Evolutionary conservation across 176 grass and related monocot genomes (phyloP), one percentile per base, ranked within the genome.

Genomic region (Alopecurus myosuroides): DNA sequence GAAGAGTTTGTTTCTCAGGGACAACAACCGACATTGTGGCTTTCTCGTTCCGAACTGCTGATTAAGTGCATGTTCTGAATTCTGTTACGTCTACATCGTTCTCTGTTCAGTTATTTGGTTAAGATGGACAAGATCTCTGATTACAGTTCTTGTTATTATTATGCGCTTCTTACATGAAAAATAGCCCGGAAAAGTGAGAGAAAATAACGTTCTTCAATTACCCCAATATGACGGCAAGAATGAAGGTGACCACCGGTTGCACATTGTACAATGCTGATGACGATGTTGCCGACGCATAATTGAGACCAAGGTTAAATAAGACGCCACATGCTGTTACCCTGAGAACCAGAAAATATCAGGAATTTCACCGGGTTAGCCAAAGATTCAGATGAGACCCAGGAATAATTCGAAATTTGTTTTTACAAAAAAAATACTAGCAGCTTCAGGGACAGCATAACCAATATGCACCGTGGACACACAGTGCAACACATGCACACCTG

Each of bases 241-340:
- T 79, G 79, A 97, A 97, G 39, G 83, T 85, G 6, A 92, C 81
- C 71, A 97, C 94, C 3, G 89, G 94, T 18, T 91, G 81, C 29
- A 83, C 58, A 25, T 94, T 97, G 82, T 77, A 88, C 70, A 94
- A 48, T 39, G 92, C 94, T 30, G 94, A 90, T 0, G 89, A 81
- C 0, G 89, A 86, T 18, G 87, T 81, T n/a, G 94, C 73, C 1
- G 89, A 92, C 18, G 92, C 76, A 64, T 94, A 94, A n/a, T 88
- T 85, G 33, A 97, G 81, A 53, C 87, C 89, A 7, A 97, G 66
- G 70, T 79, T 84, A 70, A 82, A 92, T 30, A 94, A 64, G 66
- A 87, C 65, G 9, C 84, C 56, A 49, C 56, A 74, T 6, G 66
- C 73, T 22, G 89, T 71, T 31, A 92, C 53, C 89, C 89, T 97